A percentile compares a stretch with the other conserved stretches of the same genome.
phyloP scores from a whole-genome alignment of 352 stramenopile genomes.

The Plasmopara viticola region DNA sequence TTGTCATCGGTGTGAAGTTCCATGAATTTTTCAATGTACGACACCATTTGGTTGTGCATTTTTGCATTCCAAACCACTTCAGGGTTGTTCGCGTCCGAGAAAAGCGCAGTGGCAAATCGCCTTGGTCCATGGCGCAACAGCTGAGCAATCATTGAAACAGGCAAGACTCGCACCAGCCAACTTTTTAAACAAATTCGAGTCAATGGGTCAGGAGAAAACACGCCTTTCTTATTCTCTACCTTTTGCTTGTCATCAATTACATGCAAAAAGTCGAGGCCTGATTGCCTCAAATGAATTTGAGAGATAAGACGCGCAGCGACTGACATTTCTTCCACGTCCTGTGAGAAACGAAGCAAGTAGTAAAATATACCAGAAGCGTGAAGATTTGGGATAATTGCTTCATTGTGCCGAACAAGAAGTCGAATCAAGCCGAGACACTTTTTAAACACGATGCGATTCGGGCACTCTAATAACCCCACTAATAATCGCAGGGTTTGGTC shows the following conservation, averaged over 20 bases:
- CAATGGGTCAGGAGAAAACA: slow-evolving; percentile 72
- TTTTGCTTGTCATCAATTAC: slow-evolving; percentile 69
- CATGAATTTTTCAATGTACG: slow-evolving; percentile 85
- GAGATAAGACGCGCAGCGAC: slow-evolving; percentile 72
- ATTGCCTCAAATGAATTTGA: slow-evolving; percentile 79
- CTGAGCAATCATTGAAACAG: slow-evolving; percentile 83
- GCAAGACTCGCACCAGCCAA: slow-evolving; percentile 76
- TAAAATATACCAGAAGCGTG: slow-evolving; percentile 85
- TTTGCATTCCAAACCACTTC: slow-evolving; percentile 84
- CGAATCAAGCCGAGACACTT: slow-evolving; percentile 77
- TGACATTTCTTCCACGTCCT: slow-evolving; percentile 80
- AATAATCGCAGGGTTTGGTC: slow-evolving; percentile 76
- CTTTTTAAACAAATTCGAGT: slow-evolving; percentile 79
- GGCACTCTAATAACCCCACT: slow-evolving; percentile 71
- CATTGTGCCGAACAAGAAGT: slow-evolving; percentile 78
- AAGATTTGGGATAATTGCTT: slow-evolving; percentile 75
- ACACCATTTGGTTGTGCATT: slow-evolving; percentile 83
- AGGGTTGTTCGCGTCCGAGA: slow-evolving; percentile 79
- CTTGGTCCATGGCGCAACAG: slow-evolving; percentile 68
- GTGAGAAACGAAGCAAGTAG: slow-evolving; percentile 72
- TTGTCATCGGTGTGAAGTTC: slow-evolving; percentile 51
- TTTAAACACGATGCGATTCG: slow-evolving; percentile 81
- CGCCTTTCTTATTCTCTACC: slow-evolving; percentile 72
- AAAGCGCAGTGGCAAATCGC: slow-evolving; percentile 70
- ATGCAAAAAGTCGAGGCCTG: slow-evolving; percentile 49